Evolutionary conservation across 768 basidiomycete genomes (phyloP).

Genomic region (Boletus rex-veris): DNA sequence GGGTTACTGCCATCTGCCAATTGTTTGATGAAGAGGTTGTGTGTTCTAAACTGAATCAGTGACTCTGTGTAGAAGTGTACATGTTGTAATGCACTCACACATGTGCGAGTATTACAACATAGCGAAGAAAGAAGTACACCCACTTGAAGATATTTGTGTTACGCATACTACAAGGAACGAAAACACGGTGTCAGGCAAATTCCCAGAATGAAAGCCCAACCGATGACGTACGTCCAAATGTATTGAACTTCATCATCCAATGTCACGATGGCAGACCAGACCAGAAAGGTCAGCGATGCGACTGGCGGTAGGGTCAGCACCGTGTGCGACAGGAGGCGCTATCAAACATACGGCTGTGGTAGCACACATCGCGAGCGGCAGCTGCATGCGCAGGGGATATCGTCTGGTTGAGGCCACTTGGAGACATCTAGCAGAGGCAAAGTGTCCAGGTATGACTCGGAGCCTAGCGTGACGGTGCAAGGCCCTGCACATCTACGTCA

Average conservation of each 20-base stretch:
- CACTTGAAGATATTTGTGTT: constrained; percentile 26
- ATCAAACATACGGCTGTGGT: constrained; percentile 6
- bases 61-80: neutral
- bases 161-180: constrained; percentile 18
- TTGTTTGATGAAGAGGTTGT: constrained; percentile 9
- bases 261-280: constrained; percentile 12
- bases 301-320: constrained; percentile 10
- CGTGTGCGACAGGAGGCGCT: no score
- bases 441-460: neutral
- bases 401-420: neutral
- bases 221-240: constrained; percentile 22
- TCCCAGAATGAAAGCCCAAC: neutral
- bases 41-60: constrained; percentile 5
- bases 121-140: constrained; percentile 30
- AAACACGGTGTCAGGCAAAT: neutral
- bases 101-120: constrained; percentile 17
- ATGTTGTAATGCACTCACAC: constrained; percentile 12
- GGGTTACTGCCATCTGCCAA: constrained; percentile 14
- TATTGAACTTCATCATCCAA: constrained; percentile 18
- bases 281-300: constrained; percentile 9
- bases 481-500: neutral
- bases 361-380: constrained; percentile 8
- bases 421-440: neutral
- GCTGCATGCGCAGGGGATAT: neutral
- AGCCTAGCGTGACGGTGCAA: neutral